Conservation (phyloP, 495 filamentous ascomycete genomes). For the Immersiella caudata region DNA sequence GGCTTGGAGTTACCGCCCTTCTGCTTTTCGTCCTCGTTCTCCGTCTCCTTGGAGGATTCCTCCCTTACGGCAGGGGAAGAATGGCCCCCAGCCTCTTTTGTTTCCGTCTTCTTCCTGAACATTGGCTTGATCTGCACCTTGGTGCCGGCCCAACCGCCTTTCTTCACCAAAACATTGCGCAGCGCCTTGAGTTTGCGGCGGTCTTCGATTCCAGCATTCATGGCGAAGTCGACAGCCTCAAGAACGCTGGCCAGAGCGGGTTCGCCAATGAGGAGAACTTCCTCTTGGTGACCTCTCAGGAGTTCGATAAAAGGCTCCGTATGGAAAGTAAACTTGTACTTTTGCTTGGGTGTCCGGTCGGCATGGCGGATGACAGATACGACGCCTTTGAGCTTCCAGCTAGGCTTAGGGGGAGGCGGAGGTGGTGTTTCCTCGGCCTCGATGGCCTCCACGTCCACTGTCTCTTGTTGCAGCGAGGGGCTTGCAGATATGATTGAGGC, state of each 20-base stretch:
- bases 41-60: constrained; percentile 8
- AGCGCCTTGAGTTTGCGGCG: constrained; percentile 80
- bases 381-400: constrained; percentile 98
- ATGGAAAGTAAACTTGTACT: constrained; percentile 99
- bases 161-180: constrained; percentile 83
- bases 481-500: constrained; percentile 48
- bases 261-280: constrained; percentile 91
- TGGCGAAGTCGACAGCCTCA: constrained; percentile 76
- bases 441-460: constrained; percentile 12
- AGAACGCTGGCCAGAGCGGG: constrained; percentile 87
- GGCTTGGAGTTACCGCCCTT: constrained; percentile 25
- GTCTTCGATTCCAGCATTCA: constrained; percentile 80
- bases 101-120: constrained; percentile 79
- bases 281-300: constrained; percentile 91
- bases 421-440: constrained; percentile 52
- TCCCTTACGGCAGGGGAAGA: constrained; percentile 2
- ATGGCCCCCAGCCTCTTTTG: constrained; percentile 38
- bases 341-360: constrained; percentile 96
- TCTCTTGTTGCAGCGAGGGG: constrained; percentile 38
- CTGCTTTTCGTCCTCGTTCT: constrained; percentile 20
- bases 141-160: constrained; percentile 90
- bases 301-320: constrained; percentile 94
- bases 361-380: constrained; percentile 95
- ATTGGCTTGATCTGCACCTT: constrained; percentile 99
- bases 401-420: constrained; percentile 87